These are phyloP conservation scores for Dothidotthia symphoricarpi DNA, from an alignment of 2,329 filamentous ascomycete species.

Conservation along the genomic window DNA sequence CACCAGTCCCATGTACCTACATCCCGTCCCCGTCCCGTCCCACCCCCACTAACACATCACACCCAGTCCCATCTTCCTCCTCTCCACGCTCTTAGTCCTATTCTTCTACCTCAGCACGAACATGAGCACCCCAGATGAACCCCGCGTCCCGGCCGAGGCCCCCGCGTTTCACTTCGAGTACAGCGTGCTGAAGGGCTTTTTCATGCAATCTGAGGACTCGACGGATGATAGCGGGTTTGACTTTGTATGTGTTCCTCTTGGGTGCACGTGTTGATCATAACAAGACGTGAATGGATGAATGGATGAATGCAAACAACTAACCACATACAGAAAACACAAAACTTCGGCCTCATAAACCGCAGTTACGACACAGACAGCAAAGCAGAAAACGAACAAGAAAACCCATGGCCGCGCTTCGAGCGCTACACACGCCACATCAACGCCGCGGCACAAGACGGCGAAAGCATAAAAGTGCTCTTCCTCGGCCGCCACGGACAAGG, in stretches of 20 bases:
- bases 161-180: conserved; percentile 53
- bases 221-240: conserved; percentile 61
- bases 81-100: conserved; percentile 7
- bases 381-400: conserved; percentile 34
- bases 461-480: conserved; percentile 65
- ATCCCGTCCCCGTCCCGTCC: neutral
- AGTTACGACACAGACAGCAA: conserved; percentile 51
- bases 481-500: conserved; percentile 70
- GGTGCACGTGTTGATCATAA: neutral
- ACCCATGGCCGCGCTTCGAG: conserved; percentile 62
- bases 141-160: conserved; percentile 1
- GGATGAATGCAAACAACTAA: neutral
- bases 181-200: conserved; percentile 60
- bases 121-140: neutral
- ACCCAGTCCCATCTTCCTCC: conserved; percentile 16
- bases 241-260: conserved; percentile 51
- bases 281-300: neutral
- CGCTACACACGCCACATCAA: conserved; percentile 57
- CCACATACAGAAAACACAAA: conserved; percentile 52
- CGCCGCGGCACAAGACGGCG: conserved; percentile 41
- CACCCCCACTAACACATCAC: neutral
- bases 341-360: conserved; percentile 66
- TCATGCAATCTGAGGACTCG: conserved; percentile 59
- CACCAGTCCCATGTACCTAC: neutral
- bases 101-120: conserved; percentile 11